Evolutionary conservation across 2,329 filamentous ascomycete genomes (phyloP).

Genomic region (Neofusicoccum sp.): DNA sequence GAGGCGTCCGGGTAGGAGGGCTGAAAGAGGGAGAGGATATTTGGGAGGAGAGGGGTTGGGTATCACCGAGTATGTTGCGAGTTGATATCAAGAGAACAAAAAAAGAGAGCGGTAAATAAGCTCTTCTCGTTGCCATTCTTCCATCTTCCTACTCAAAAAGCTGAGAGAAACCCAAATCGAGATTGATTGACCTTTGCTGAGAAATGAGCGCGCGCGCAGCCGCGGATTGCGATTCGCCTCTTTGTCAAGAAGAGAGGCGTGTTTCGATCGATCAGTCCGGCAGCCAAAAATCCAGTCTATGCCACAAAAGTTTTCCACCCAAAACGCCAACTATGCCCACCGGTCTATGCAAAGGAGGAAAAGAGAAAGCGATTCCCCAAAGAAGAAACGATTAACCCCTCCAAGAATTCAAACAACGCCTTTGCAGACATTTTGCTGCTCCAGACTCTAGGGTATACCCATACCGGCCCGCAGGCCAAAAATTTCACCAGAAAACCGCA

Average conservation of each 20-base stretch:
- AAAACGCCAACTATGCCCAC: conserved; percentile 11
- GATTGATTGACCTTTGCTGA: background rate
- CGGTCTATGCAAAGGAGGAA: conserved; percentile 25
- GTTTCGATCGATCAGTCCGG: background rate
- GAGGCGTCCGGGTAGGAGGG: background rate
- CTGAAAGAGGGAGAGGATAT: background rate
- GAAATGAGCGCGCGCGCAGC: background rate
- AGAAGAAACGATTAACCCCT: background rate
- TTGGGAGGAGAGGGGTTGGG: too few species aligned
- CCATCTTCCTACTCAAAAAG: background rate
- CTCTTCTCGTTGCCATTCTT: background rate
- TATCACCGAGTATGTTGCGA: background rate
- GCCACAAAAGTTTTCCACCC: background rate
- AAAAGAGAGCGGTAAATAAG: background rate
- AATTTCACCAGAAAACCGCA: background rate
- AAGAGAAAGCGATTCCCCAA: background rate
- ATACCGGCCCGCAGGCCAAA: background rate
- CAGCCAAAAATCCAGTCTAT: background rate
- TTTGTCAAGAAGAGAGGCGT: background rate
- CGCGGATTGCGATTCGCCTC: background rate
- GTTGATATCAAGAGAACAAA: background rate
- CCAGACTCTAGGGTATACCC: conserved; percentile 20
- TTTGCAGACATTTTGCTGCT: conserved; percentile 10
- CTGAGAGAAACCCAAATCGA: background rate
- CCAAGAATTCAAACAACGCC: conserved; percentile 8